Conservation (phyloP, 2,329 filamentous ascomycete genomes). For the Fusarium nisikadoi region DNA sequence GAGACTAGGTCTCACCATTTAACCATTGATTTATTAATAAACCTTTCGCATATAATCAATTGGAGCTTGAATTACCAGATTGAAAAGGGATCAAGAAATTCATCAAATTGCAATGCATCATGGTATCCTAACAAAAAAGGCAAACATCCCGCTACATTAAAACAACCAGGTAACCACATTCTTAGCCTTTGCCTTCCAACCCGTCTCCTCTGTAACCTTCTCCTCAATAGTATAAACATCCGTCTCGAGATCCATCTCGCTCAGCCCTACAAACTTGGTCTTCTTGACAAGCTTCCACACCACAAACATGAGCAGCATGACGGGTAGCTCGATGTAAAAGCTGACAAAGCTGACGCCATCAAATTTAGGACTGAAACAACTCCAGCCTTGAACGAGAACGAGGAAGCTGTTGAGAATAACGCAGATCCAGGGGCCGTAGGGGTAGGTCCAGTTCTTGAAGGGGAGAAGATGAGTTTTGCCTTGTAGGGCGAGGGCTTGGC, state of each 20-base stretch:
- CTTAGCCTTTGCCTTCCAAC: slow-evolving; percentile 60
- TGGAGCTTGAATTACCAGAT: neutral
- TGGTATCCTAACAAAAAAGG: neutral
- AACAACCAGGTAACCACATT: slow-evolving; percentile 49
- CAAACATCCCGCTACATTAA: slow-evolving; percentile 19
- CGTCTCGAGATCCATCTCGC: slow-evolving; percentile 71
- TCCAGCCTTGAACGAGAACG: slow-evolving; percentile 72
- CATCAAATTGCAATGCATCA: neutral
- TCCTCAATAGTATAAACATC: slow-evolving; percentile 66
- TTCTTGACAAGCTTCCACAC: slow-evolving; percentile 78
- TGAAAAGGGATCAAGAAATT: neutral
- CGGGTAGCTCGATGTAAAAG: slow-evolving; percentile 70
- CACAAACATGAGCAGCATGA: slow-evolving; percentile 71
- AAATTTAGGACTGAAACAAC: slow-evolving; percentile 69
- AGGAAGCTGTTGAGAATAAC: slow-evolving; percentile 68
- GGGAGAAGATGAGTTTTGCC: slow-evolving; percentile 70
- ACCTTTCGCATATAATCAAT: neutral
- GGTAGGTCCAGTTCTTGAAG: slow-evolving; percentile 75
- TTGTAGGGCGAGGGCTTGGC: slow-evolving; percentile 65
- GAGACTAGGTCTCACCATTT: slow-evolving; percentile 16
- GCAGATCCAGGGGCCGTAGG: slow-evolving; percentile 66
- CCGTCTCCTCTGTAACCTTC: slow-evolving; percentile 41
- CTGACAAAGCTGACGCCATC: slow-evolving; percentile 69
- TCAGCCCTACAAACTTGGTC: slow-evolving; percentile 65
- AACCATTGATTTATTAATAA: neutral